Evolutionary conservation across 768 basidiomycete species (phyloP), one percentile per base, ranked within the genome.

Genomic region (Pleurotus eryngii): DNA sequence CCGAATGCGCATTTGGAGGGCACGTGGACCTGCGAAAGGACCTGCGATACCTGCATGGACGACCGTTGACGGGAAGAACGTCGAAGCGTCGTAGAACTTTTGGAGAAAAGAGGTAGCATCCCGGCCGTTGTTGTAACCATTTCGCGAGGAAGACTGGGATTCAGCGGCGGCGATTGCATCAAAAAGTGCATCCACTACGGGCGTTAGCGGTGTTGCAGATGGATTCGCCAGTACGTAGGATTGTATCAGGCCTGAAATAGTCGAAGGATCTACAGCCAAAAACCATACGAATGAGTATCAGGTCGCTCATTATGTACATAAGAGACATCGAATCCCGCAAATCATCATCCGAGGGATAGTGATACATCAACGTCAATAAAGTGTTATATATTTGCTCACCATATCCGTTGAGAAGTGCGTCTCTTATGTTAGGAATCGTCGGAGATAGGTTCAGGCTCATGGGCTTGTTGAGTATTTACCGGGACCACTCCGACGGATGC

Each of bases 1-100:
- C 58, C 84, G 79, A 20, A 85, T 79, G 26, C 76, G 78, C 71
- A 80, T 83, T 59, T 84, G 82, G 12, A 86, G 72, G 3, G 84
- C 83, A 12, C 83, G 75, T 0, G 80, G 73, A 20, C 84, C 85
- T 3, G 84, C 79, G 5, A 79, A 68, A 0, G 83, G 81, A 3
- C 85, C 85, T 1, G 78, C 65, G 7, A 79, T 74, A 38, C 81
- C 82, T 3, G 83, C 83, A 60, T 86, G 84, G 4, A 77, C 67
- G 24, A 85, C 65, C 0, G 72, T 68, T 20, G 67, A 50, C n/a
- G 79, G 68, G 51, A 85, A 82, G 57, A 81, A 83, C 4, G 75
- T 61, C 8, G 80, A 79, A 0, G 82, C 80, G 46, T 82, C 81
- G 14, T 79, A 61, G 65, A 78, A 85, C 11, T 80, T 74, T n/a